Evolutionary conservation across 108 stramenopile genomes (phyloP).

Genomic region (Fragilariopsis cylindrus): DNA sequence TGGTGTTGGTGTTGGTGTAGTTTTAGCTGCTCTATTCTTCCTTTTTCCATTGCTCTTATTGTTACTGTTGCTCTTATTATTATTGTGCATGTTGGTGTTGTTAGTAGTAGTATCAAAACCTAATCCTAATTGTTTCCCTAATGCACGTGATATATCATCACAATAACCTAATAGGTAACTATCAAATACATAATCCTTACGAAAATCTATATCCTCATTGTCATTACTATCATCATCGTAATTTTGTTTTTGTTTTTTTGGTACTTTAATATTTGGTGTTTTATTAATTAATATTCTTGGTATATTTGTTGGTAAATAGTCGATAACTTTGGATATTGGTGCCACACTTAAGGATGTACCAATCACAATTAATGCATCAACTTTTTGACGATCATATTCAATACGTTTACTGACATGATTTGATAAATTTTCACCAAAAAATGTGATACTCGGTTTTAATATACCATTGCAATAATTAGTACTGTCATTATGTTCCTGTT

Average conservation of each 20-base stretch:
- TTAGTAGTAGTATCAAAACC: slow-evolving; percentile 8
- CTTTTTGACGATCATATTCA: slow-evolving; percentile 69
- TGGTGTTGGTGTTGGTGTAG: not conserved
- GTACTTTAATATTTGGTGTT: slow-evolving; percentile 53
- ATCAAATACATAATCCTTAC: slow-evolving; percentile 67
- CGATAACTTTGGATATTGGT: slow-evolving; percentile 82
- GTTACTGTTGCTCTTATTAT: not conserved
- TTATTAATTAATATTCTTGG: slow-evolving; percentile 86
- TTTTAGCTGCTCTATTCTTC: not conserved
- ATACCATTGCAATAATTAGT: slow-evolving; percentile 66
- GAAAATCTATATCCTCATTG: slow-evolving; percentile 39
- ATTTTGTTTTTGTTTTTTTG: slow-evolving; percentile 16
- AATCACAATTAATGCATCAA: slow-evolving; percentile 86
- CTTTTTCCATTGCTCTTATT: not conserved
- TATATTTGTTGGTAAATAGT: slow-evolving; percentile 58
- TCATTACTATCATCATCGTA: slow-evolving; percentile 14
- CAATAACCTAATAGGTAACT: slow-evolving; percentile 84
- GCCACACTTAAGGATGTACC: slow-evolving; percentile 88
- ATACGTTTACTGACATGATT: slow-evolving; percentile 54
- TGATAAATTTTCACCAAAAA: slow-evolving; percentile 81
- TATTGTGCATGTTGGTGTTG: not conserved
- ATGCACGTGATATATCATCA: slow-evolving; percentile 71
- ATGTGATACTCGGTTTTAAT: slow-evolving; percentile 81
- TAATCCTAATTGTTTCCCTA: slow-evolving; percentile 46
- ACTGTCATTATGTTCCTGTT: slow-evolving; percentile 10